Evolutionary conservation across 176 grass and related monocot genomes (phyloP), one percentile per base, ranked within the genome.

Genomic region (Hyparrhenia diplandra): DNA sequence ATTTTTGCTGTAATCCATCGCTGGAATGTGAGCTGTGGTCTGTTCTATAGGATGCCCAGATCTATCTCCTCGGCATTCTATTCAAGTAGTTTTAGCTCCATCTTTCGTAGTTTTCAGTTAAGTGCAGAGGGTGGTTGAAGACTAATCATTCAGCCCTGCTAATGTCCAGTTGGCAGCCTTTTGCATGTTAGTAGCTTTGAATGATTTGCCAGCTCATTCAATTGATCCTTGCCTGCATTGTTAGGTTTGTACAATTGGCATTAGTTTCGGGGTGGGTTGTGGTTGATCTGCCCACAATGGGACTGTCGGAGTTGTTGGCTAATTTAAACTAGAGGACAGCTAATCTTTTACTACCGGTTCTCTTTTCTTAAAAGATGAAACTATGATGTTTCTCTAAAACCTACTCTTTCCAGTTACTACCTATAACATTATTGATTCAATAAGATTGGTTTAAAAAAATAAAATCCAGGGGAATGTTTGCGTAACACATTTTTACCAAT

Each of bases 221-320:
- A 18, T 78, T 74, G 69, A 25, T 74, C 60, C 17, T 47, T 24
- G 18, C 29, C 51, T 71, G 59, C 36, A 84, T 69, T 84, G 49
- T 82, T 63, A 67, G 69, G 16, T 79, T 88, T 78, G 76, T 75
- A 84, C 36, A 72, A 74, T 67, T 79, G 59, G 68, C 68, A 84
- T 73, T 84, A 52, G 31, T 84, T 80, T 59, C 12, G 60, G 65
- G 66, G 35, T 80, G 52, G 25, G 27, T 25, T 67, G 35, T 67
- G 69, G 39, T 86, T 80, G 41, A 80, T 80, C 54, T 57, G 7
- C 66, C 68, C 59, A 84, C 67, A 14, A 40, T 74, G 61, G 47
- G 35, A 37, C 43, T 20, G 45, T 83, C 46, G 39, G 46, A 60
- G 46, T 74, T 8, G 75, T 73, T 88, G 60, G 65, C 45, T 73